Evolutionary conservation across 345 rosid species (phyloP).

Genomic region (Cardamine chenopodiifolia): DNA sequence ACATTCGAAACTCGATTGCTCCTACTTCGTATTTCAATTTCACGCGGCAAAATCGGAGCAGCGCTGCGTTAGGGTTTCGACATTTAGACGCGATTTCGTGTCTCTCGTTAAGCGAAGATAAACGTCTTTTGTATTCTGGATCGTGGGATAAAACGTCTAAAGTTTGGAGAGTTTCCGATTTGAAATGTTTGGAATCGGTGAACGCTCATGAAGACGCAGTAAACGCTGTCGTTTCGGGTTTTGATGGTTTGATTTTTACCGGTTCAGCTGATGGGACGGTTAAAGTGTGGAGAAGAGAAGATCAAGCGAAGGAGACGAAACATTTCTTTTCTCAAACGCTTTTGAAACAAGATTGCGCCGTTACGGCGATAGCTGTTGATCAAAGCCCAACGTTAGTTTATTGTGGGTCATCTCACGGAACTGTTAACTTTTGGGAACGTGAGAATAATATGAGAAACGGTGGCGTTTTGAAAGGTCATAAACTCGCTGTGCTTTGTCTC

Average conservation of each 20-base stretch:
- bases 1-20: slow-evolving; percentile 54
- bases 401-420: slow-evolving; percentile 88
- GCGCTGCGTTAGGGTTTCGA: slow-evolving; percentile 51
- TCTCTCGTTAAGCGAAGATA: slow-evolving; percentile 71
- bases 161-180: slow-evolving; percentile 75
- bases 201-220: slow-evolving; percentile 83
- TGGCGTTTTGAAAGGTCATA: slow-evolving; percentile 78
- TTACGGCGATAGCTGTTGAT: slow-evolving; percentile 67
- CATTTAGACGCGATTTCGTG: slow-evolving; percentile 85
- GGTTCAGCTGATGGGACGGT: slow-evolving; percentile 90
- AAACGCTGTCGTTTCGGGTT: slow-evolving; percentile 67
- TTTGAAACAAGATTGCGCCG: slow-evolving; percentile 82
- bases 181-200: slow-evolving; percentile 73
- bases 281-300: slow-evolving; percentile 88
- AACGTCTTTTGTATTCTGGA: slow-evolving; percentile 61
- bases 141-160: slow-evolving; percentile 94
- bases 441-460: slow-evolving; percentile 58
- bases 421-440: slow-evolving; percentile 77
- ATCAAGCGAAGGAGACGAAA: slow-evolving; percentile 81
- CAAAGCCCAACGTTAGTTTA: slow-evolving; percentile 60
- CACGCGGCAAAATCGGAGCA: slow-evolving; percentile 48
- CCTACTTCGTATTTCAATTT: slow-evolving; percentile 65
- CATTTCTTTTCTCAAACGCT: slow-evolving; percentile 80
- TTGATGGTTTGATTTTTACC: slow-evolving; percentile 79
- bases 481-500: slow-evolving; percentile 70